Conservation (phyloP, 257 asterid species). For the Galeopsis tetrahit region DNA sequence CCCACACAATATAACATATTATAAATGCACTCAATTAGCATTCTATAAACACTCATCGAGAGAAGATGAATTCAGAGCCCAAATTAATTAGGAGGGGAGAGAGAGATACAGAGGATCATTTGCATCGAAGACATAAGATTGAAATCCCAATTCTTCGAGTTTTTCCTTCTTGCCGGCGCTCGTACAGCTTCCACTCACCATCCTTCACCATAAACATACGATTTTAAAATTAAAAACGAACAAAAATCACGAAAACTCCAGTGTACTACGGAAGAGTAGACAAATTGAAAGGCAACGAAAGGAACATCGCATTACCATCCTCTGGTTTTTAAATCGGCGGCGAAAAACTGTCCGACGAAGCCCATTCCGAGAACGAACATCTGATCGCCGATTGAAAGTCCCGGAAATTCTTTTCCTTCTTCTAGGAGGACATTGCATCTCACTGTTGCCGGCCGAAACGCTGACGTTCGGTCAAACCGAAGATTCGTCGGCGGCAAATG, state of each 20-base stretch:
- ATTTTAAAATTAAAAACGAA: background rate
- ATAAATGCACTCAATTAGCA: background rate
- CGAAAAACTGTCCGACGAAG: conserved; percentile 80
- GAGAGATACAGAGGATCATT: conserved; percentile 60
- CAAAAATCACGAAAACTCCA: background rate
- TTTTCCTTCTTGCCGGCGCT: conserved; percentile 55
- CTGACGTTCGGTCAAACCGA: conserved; percentile 29
- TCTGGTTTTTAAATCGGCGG: conserved; percentile 60
- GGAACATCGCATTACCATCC: conserved; percentile 60
- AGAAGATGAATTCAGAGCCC: conserved; percentile 8
- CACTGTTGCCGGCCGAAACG: conserved; percentile 27
- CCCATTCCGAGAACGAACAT: conserved; percentile 95
- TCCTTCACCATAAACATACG: conserved; percentile 49
- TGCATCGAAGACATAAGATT: conserved; percentile 66
- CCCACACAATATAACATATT: background rate
- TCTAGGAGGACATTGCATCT: conserved; percentile 42
- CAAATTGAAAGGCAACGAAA: background rate
- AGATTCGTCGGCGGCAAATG: conserved; percentile 42
- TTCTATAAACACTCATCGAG: background rate
- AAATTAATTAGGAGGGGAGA: background rate
- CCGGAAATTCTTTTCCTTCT: conserved; percentile 24
- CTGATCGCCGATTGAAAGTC: conserved; percentile 35
- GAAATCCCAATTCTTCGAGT: conserved; percentile 68
- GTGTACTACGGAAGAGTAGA: background rate
- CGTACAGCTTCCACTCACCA: conserved; percentile 81